phyloP scores from a whole-genome alignment of 495 filamentous ascomycete genomes.

The Penicillium paradoxum region DNA sequence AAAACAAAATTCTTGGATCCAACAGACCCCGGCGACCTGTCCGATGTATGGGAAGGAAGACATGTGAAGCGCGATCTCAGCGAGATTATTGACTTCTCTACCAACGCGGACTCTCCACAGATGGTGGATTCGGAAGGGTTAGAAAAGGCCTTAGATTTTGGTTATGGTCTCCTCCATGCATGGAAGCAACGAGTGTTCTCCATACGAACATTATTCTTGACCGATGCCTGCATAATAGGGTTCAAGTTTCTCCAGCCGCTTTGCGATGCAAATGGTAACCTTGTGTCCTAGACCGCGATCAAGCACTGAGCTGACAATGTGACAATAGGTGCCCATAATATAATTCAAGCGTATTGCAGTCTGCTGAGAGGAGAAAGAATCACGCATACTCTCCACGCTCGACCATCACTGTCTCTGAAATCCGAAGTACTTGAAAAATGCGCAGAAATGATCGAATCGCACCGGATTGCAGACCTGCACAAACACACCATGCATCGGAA shows the following conservation, averaged over 20 bases:
- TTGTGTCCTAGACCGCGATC: too few species aligned
- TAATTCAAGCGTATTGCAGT: constrained; percentile 4
- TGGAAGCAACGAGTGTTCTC: constrained; percentile 6
- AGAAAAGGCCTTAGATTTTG: constrained; percentile 1
- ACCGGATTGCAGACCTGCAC: constrained; percentile 2
- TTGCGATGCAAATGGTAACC: constrained; percentile 6
- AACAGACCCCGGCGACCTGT: background rate
- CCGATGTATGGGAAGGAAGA: constrained; percentile 3
- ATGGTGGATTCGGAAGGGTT: background rate
- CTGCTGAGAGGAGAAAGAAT: constrained; percentile 3
- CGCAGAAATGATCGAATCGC: constrained; percentile 1
- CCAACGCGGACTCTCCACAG: background rate
- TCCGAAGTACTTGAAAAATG: constrained; percentile 7
- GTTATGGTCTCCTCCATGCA: background rate
- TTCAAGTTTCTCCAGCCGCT: constrained; percentile 6
- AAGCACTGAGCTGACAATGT: background rate
- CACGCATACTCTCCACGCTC: constrained; percentile 1
- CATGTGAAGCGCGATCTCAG: background rate
- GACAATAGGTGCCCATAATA: background rate
- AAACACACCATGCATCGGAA: background rate
- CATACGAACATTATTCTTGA: constrained; percentile 5
- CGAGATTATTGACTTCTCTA: background rate
- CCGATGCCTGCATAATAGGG: constrained; percentile 5
- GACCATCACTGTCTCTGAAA: constrained; percentile 1
- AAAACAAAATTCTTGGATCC: constrained; percentile 9